Base-by-base conservation (phyloP, 139 green algal genomes). In the Chlamydomonas sphaeroides region DNA sequence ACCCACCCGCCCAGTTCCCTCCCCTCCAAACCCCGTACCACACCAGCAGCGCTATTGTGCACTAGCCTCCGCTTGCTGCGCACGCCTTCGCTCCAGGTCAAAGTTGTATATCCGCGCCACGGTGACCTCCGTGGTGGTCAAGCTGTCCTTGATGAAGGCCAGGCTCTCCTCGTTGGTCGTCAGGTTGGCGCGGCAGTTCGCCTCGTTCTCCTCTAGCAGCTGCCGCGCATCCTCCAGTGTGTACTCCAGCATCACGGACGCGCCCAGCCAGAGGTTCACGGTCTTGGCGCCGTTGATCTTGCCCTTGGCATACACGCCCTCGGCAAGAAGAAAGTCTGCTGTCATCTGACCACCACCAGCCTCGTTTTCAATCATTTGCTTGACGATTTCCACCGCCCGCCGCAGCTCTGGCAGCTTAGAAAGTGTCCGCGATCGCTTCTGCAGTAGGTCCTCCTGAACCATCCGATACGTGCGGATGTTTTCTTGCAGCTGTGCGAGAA, bases 171-270 rank as follows among this genome's bases (percentile, higher is more conserved):
- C 73, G 53, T 88, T 92, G 56, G 57, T 86, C 59, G 85, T 85
- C 45, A 92, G 63, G 59, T 89, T 89, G 14, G 48, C 68, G 41
- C 86, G 72, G 63, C 81, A 90, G 61, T 86, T 93, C n/a, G 41
- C 33, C 35, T 91, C 41, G 73, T 93, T 95, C 56, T 66, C 70
- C 53, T 88, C 69, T 69, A 94, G 86, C 74, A 94, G 78, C 59
- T 65, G 32, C 70, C 85, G 87, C 2, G 91, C 94, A 65, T 97
- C 94, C 35, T 91, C 78, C 1, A 95, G 79, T 0, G 82, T 32
- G 67, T 97, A 97, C 85, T 96, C 94, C 39, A 97, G 84, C 94
- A 96, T 96, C 36, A 97, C 91, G 42, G 87, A 88, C 32, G 94
- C 94, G 3, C 94, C 94, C 5, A 97, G 89, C 93, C 93, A 97